Conservation (phyloP, 1,139 yeast species). For the Blastobotrys ciferrii region DNA sequence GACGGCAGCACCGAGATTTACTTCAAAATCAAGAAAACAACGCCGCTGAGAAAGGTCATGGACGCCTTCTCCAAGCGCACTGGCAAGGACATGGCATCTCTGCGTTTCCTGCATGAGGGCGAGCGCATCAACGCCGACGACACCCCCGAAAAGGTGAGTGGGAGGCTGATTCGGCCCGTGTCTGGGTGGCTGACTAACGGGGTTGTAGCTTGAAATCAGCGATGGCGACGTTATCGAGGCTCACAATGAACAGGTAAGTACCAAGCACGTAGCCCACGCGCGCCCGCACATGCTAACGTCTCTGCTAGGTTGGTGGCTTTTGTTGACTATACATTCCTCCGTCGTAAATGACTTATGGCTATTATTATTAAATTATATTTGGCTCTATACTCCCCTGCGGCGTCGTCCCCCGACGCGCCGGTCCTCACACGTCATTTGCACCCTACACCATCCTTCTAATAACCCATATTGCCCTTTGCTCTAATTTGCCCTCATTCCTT, state of each 20-base stretch:
- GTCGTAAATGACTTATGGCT: no score
- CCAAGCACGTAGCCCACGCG: no score
- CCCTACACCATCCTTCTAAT: no score
- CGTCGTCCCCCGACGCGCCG: background rate
- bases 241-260: constrained; percentile 92
- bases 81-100: constrained; percentile 78
- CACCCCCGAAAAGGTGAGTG: constrained; percentile 72
- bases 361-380: no score
- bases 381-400: background rate
- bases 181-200: constrained; percentile 20
- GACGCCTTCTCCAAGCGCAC: constrained; percentile 98
- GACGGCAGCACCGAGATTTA: constrained; percentile 92
- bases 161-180: constrained; percentile 1
- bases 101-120: constrained; percentile 92
- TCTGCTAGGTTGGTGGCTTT: constrained; percentile 5
- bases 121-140: constrained; percentile 82
- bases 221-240: constrained; percentile 97
- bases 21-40: constrained; percentile 90
- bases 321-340: no score
- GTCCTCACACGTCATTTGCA: background rate
- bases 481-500: no score
- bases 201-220: constrained; percentile 65
- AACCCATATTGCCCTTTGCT: no score
- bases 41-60: constrained; percentile 92
- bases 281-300: no score